These are phyloP conservation scores for Lecanosticta acicola DNA, from an alignment of 2,329 filamentous ascomycete genomes.

Conservation along the genomic window DNA sequence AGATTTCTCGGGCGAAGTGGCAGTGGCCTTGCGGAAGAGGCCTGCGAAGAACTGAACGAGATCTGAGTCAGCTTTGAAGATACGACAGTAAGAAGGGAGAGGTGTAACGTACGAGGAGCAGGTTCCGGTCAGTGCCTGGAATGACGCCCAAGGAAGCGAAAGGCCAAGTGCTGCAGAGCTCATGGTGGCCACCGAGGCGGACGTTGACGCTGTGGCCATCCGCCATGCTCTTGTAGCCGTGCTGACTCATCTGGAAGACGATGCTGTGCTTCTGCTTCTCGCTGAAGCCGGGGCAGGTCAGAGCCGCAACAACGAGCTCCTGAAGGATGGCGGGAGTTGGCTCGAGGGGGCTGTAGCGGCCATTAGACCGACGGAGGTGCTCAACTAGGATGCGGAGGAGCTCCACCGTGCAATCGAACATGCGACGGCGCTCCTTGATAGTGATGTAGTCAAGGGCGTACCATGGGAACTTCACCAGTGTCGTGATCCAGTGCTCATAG, in stretches of 20 bases:
- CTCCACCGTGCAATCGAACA: slow-evolving; percentile 36
- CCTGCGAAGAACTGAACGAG: slow-evolving; percentile 27
- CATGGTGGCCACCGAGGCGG: slow-evolving; percentile 22
- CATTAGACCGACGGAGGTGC: slow-evolving; percentile 16
- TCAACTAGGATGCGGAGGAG: slow-evolving; percentile 24
- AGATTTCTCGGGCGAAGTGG: not conserved
- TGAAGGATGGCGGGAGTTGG: slow-evolving; percentile 27
- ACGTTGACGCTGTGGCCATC: slow-evolving; percentile 19
- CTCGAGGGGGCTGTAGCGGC: slow-evolving; percentile 10
- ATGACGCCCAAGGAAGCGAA: slow-evolving; percentile 27
- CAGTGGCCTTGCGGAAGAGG: slow-evolving; percentile 23
- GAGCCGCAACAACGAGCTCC: slow-evolving; percentile 29
- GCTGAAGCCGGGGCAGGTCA: slow-evolving; percentile 31
- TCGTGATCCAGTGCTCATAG: slow-evolving; percentile 49
- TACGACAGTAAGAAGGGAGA: no score
- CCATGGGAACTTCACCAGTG: slow-evolving; percentile 52
- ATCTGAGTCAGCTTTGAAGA: slow-evolving; percentile 10
- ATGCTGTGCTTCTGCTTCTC: slow-evolving; percentile 30
- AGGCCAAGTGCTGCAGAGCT: slow-evolving; percentile 23
- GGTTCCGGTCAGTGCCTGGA: slow-evolving; percentile 17
- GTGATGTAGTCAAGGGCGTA: slow-evolving; percentile 41
- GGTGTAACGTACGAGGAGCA: slow-evolving; percentile 21
- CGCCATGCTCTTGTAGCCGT: slow-evolving; percentile 21
- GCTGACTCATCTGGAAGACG: slow-evolving; percentile 11
- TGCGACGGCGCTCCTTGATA: slow-evolving; percentile 41